phyloP scores from a whole-genome alignment of 345 rosid species.

The Eucalyptus urophylla region DNA sequence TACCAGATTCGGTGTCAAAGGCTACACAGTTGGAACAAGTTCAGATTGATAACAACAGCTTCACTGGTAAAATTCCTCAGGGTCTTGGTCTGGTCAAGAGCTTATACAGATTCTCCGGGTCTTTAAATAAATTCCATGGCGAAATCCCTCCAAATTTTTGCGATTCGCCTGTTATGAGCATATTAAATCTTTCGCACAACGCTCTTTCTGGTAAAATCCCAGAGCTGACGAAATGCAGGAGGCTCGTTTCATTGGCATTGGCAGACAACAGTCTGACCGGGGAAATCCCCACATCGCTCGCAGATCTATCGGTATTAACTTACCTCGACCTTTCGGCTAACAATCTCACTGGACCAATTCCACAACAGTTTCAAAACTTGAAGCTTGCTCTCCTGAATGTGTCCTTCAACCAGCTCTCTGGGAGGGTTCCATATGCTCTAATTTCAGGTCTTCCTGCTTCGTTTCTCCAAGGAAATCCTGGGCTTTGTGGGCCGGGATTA shows the following conservation, averaged over 20 bases:
- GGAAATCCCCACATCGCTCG: slow-evolving; percentile 60
- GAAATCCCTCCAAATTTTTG: slow-evolving; percentile 65
- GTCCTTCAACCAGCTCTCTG: slow-evolving; percentile 69
- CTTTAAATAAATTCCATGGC: slow-evolving; percentile 55
- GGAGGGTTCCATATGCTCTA: slow-evolving; percentile 54
- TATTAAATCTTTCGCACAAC: slow-evolving; percentile 71
- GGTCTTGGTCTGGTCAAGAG: slow-evolving; percentile 75
- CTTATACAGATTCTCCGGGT: slow-evolving; percentile 82
- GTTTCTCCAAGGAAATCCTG: slow-evolving; percentile 71
- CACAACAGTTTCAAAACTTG: slow-evolving; percentile 61
- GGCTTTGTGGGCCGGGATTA: slow-evolving; percentile 81
- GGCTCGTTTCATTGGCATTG: slow-evolving; percentile 71
- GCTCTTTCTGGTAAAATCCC: slow-evolving; percentile 68
- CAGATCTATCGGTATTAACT: slow-evolving; percentile 73
- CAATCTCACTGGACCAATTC: slow-evolving; percentile 72
- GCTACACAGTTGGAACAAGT: slow-evolving; percentile 79
- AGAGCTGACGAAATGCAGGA: slow-evolving; percentile 67
- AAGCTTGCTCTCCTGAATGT: slow-evolving; percentile 92
- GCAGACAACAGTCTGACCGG: slow-evolving; percentile 59
- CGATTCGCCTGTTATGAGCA: slow-evolving; percentile 90
- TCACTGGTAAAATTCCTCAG: slow-evolving; percentile 49
- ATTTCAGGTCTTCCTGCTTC: slow-evolving; percentile 92
- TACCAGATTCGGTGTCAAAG: slow-evolving; percentile 54
- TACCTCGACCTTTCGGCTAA: slow-evolving; percentile 88
- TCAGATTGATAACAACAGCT: slow-evolving; percentile 79